These are phyloP conservation scores for Cordyceps tenuipes DNA, from an alignment of 2,329 filamentous ascomycete species.

Conservation along the genomic window DNA sequence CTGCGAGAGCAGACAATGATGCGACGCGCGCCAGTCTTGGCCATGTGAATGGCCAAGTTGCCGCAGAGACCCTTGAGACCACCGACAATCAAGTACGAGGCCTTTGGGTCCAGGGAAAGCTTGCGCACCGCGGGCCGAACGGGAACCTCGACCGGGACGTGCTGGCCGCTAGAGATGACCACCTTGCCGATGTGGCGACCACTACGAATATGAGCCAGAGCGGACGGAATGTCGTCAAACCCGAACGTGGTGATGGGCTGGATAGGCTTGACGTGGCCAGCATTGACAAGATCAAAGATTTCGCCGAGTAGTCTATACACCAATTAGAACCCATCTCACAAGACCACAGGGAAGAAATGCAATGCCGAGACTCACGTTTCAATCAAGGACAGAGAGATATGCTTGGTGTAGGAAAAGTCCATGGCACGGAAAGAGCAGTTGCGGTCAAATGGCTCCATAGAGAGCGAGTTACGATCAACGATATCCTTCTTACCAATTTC, in stretches of 20 bases:
- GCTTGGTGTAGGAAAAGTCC: conserved; percentile 12
- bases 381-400: conserved; percentile 12
- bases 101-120: not conserved
- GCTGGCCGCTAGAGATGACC: conserved; percentile 7
- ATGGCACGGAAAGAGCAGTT: conserved; percentile 25
- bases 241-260: conserved; percentile 18
- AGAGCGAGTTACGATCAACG: conserved; percentile 15
- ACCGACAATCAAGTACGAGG: conserved; percentile 21
- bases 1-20: conserved; percentile 20
- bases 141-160: not conserved
- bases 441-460: conserved; percentile 28
- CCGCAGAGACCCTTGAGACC: conserved; percentile 22
- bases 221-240: conserved; percentile 23
- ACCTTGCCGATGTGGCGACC: conserved; percentile 34
- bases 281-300: conserved; percentile 15
- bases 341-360: not conserved
- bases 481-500: conserved; percentile 28
- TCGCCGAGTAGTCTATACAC: conserved; percentile 11
- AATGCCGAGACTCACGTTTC: not conserved
- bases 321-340: not conserved
- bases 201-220: conserved; percentile 31
- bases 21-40: conserved; percentile 20
- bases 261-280: conserved; percentile 16
- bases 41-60: conserved; percentile 20
- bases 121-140: not conserved